Evolutionary conservation across 139 green algal species (phyloP).

Genomic region (Astrephomene gubernaculifera): DNA sequence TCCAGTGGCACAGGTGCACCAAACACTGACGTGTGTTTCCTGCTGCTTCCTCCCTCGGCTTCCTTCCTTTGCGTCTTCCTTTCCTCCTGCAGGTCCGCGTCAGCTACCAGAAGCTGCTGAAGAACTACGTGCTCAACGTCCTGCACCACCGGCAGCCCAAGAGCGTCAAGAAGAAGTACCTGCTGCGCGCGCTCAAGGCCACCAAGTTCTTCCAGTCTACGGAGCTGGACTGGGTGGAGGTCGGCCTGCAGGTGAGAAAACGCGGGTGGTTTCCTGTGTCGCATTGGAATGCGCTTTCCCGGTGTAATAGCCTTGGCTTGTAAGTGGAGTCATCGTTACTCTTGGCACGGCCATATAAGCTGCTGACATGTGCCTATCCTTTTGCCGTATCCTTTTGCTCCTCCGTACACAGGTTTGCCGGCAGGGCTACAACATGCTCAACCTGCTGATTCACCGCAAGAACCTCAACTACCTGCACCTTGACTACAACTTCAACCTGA

Average conservation of each 20-base stretch:
- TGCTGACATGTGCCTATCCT: no score
- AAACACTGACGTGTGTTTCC: background rate
- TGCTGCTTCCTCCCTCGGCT: no score
- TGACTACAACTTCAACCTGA: conserved; percentile 99
- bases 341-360: no score
- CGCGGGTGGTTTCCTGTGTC: background rate
- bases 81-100: conserved; percentile 91
- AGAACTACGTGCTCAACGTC: conserved; percentile 98
- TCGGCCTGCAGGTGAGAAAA: conserved; percentile 84
- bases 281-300: no score
- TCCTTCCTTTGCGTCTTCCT: background rate
- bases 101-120: conserved; percentile 99
- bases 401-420: conserved; percentile 92
- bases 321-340: no score
- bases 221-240: conserved; percentile 99
- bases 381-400: background rate
- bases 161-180: conserved; percentile 95
- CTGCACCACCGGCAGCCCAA: conserved; percentile 95
- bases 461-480: conserved; percentile 99
- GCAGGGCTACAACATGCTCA: conserved; percentile 99
- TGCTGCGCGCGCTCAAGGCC: conserved; percentile 90
- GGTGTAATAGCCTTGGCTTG: no score
- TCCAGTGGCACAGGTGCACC: no score
- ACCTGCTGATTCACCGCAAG: conserved; percentile 99
- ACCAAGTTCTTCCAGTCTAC: conserved; percentile 99